These are phyloP conservation scores for Vitis hybrid DNA, from an alignment of 177 flowering plant genomes.

Conservation along the genomic window DNA sequence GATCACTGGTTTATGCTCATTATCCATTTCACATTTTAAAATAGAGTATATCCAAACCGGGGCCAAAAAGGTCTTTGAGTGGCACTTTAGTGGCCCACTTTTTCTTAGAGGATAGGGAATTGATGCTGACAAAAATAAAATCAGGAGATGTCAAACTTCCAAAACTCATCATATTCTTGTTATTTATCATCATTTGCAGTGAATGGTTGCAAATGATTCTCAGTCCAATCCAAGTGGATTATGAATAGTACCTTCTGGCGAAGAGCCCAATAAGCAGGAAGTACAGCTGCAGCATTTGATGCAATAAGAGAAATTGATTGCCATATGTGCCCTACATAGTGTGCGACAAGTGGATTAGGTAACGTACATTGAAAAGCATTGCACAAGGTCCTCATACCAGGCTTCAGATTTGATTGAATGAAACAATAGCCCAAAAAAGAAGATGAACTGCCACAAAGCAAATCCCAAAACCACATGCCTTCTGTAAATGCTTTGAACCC, in stretches of 20 bases:
- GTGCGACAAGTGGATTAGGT: slow-evolving; percentile 14
- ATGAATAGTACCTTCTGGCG: slow-evolving; percentile 58
- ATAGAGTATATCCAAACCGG: no score
- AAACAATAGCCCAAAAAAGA: no score
- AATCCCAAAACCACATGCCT: no score
- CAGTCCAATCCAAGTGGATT: not conserved
- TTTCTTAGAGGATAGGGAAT: not conserved
- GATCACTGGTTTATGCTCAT: no score
- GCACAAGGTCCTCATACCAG: not conserved
- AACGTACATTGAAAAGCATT: not conserved
- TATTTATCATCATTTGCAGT: not conserved
- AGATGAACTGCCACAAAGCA: no score
- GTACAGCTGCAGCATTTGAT: slow-evolving; percentile 89
- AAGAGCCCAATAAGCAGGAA: slow-evolving; percentile 90
- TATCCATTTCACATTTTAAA: no score
- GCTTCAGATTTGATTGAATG: no score
- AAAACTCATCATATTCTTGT: not conserved
- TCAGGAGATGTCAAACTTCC: not conserved
- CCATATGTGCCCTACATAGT: slow-evolving; percentile 66
- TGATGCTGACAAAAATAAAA: no score
- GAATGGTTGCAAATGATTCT: not conserved
- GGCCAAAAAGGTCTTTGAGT: no score
- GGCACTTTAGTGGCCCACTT: no score
- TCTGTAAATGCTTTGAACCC: no score
- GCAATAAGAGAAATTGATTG: slow-evolving; percentile 81